Percentiles rank a stretch among this genome's conserved stretches.
These are phyloP conservation scores for Dendrocalamus latiflorus DNA, from an alignment of 202 grass and related monocot species.

Conservation along the genomic window DNA sequence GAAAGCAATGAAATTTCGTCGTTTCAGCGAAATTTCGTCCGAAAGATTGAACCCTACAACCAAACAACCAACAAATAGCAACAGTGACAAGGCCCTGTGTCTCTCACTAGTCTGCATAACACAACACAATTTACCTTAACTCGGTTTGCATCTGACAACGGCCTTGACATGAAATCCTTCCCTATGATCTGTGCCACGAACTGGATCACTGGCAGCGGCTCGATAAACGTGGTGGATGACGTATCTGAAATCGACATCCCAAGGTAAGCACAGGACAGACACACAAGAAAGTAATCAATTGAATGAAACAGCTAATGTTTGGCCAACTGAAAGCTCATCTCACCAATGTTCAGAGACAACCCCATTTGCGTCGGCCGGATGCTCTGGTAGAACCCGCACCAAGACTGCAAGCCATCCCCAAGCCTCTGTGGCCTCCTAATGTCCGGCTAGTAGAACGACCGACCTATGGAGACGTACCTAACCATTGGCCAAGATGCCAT, in stretches of 20 bases:
- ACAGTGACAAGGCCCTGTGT: neutral
- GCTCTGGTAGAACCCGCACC: slow-evolving; percentile 99
- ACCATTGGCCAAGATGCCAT: neutral
- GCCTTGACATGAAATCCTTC: slow-evolving; percentile 88
- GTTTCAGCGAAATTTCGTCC: no score
- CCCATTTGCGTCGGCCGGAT: slow-evolving; percentile 98
- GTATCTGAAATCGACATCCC: slow-evolving; percentile 57
- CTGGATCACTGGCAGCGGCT: slow-evolving; percentile 94
- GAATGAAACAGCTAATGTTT: no score
- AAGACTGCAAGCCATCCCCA: slow-evolving; percentile 92
- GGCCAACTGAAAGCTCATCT: slow-evolving; percentile 5
- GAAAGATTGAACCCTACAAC: no score
- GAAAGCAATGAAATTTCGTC: no score
- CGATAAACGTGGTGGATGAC: slow-evolving; percentile 95
- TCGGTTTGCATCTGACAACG: slow-evolving; percentile 90
- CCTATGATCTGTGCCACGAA: slow-evolving; percentile 95
- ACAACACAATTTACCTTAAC: slow-evolving; percentile 62
- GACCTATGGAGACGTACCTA: slow-evolving; percentile 83
- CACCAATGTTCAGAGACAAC: slow-evolving; percentile 90
- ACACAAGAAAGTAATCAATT: neutral
- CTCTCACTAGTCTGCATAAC: no score
- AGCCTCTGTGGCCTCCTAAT: slow-evolving; percentile 81
- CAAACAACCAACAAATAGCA: slow-evolving; percentile 10
- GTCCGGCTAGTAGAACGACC: slow-evolving; percentile 97
- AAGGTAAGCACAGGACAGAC: slow-evolving; percentile 16